Evolutionary conservation across 2,329 filamentous ascomycete genomes (phyloP), one percentile per base, ranked within the genome.

Genomic region (Colletotrichum sp.): DNA sequence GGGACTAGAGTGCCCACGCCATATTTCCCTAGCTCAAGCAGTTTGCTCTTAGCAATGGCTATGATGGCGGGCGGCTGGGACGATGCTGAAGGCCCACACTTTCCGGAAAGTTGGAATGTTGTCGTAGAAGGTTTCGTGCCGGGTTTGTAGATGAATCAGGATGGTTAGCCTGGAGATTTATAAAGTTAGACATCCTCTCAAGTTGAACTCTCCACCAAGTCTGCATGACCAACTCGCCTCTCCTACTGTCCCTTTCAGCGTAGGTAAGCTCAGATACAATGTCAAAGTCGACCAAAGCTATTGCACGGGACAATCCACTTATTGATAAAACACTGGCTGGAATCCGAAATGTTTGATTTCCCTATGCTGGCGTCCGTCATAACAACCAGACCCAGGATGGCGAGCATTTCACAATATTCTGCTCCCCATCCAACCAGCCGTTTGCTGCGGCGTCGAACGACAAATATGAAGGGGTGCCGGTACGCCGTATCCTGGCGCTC

Each of bases 381-480:
- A 13, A 44, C n/a, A 60, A 76, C 32, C 12, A 16, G 57, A 74
- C 74, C 48, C 55, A 55, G 72, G 48, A 64, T 68, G 67, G 68
- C 18, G 75, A 85, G 89, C 90, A 91, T 91, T 91, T 91, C 90
- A 91, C 90, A 91, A 91, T 91, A 91, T 91, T 91, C 90, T 91
- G 90, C 88, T 80, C 75, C 77, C 67, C 77, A 75, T 79, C 82
- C 79, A 79, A 78, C 79, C 78, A 79, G 78, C 79, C 77, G 69
- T 73, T 52, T 52, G 34, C 66, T 63, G 34, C 22, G 44, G 65
- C 65, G 34, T 76, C 34, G 57, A 73, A 76, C 59, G 48, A 60
- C 59, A 59, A 65, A 64, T 57, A 26, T 32, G 22, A 64, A 52
- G 59, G 22, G 60, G 39, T 44, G 59, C 59, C 64, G 30, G 28